These are phyloP conservation scores for Aspergillus udagawae DNA, from an alignment of 2,329 filamentous ascomycete genomes.

Conservation along the genomic window DNA sequence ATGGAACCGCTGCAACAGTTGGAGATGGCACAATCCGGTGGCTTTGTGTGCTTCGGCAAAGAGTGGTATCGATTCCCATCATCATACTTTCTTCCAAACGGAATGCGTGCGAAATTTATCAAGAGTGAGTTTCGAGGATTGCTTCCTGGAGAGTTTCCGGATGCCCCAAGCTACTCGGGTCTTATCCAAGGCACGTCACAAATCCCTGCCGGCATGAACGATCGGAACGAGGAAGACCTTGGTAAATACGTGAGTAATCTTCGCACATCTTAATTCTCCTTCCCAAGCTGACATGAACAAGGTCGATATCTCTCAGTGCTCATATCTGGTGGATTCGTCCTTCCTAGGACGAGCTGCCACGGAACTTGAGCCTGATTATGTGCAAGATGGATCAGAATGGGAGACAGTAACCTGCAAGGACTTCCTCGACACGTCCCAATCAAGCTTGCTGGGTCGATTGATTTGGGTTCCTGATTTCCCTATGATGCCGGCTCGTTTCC, in stretches of 20 bases:
- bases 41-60: constrained; percentile 83
- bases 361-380: constrained; percentile 73
- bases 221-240: constrained; percentile 79
- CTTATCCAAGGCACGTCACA: constrained; percentile 82
- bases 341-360: constrained; percentile 61
- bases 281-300: constrained; percentile 25
- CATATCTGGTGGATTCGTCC: constrained; percentile 83
- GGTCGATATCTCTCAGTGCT: constrained; percentile 68
- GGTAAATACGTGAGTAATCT: constrained; percentile 69
- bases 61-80: constrained; percentile 98
- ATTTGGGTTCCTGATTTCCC: constrained; percentile 75
- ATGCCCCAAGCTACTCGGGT: constrained; percentile 65
- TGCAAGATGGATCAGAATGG: constrained; percentile 72
- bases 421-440: constrained; percentile 77
- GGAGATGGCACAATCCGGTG: constrained; percentile 56
- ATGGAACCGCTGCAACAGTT: constrained; percentile 46
- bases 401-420: constrained; percentile 67
- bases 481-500: constrained; percentile 65
- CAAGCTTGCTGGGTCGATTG: constrained; percentile 68
- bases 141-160: constrained; percentile 83
- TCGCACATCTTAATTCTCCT: background rate
- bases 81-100: constrained; percentile 82
- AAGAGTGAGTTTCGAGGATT: constrained; percentile 86
- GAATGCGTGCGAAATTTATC: constrained; percentile 82
- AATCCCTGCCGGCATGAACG: constrained; percentile 81